Evolutionary conservation across 805 yeast species (phyloP).

Genomic region (Candida michaelii): DNA sequence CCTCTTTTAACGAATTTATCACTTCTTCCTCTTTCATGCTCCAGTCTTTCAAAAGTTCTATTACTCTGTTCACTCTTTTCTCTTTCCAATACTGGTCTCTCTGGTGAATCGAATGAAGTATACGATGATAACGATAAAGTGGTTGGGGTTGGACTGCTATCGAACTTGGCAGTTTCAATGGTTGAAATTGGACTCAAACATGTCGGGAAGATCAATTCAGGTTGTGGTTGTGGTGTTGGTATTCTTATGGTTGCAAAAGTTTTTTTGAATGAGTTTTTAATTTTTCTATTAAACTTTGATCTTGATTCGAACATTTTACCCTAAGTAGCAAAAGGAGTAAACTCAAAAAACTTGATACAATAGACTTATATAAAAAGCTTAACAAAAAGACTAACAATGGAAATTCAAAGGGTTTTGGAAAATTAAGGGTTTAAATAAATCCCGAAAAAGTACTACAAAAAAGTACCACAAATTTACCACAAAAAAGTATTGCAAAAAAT

Average conservation of each 20-base stretch:
- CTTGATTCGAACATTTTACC: conserved; percentile 4
- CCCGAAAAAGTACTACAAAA: too few relatives aligned
- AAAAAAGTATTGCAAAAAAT: too few relatives aligned
- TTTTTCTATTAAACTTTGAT: conserved; percentile 2
- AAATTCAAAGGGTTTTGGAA: too few relatives aligned
- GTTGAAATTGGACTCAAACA: conserved; percentile 13
- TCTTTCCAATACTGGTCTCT: background rate
- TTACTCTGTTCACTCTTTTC: too few relatives aligned
- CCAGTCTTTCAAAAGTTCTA: too few relatives aligned
- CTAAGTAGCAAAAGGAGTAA: too few relatives aligned
- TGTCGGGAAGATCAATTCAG: conserved; percentile 10
- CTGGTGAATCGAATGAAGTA: conserved; percentile 2
- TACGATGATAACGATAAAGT: background rate
- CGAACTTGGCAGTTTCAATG: background rate
- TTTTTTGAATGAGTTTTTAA: conserved; percentile 2
- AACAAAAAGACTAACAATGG: too few relatives aligned
- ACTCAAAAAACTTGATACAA: too few relatives aligned
- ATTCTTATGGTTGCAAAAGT: background rate
- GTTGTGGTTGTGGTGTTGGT: background rate
- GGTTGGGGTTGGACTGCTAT: conserved; percentile 2
- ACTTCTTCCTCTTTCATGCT: too few relatives aligned
- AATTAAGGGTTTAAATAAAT: too few relatives aligned
- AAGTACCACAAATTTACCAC: too few relatives aligned
- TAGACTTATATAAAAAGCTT: too few relatives aligned
- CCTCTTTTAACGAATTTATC: conserved; percentile 13